Base-by-base conservation (phyloP, 192 early-diverging fungal species). In the Coemansia sp. region DNA sequence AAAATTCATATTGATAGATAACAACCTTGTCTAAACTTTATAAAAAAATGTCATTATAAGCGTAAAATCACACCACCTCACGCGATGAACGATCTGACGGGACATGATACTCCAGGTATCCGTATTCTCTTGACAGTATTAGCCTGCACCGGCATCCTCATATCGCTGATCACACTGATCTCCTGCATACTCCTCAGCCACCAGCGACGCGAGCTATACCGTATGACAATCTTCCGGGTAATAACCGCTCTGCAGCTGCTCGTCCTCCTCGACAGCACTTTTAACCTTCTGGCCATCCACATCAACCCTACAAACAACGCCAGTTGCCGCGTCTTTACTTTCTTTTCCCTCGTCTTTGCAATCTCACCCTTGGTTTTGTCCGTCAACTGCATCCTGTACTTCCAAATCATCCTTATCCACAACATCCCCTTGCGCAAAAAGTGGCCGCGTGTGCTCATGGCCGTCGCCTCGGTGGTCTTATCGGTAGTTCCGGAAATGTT, bases 141-240 rank as follows among this genome's bases (percentile, higher is more conserved):
- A 22, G 19, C 59, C 5, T 21, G 55, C 0, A 40, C 55, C 0
- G 64, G 64, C 3, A 43, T 73, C 19, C 27, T 39, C 0, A 55
- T 73, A 13, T 57, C 70, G 7, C 8, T 54, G 1, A 14, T 49
- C 19, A 73, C 70, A 0, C 33, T 55, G 10, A 2, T 11, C 14
- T 52, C 67, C 2, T 62, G 64, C 17, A 4, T 62, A 14, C 23
- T 42, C n/a, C 59, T 73, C 0, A 37, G 64, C 22, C 38, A 19
- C 19, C 57, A 53, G 23, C 59, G 70, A 0, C 55, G 49, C 3
- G 71, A 74, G 39, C 57, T 75, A n/a, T 7, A 4, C 10, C 38
- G 41, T 0, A 65, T 75, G 62, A 75, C 72, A 3, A 64, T 75
- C 38, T 61, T 69, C 48, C 66, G 66, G 0, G 55, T 69, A 0